Conservation (phyloP, 1,284 basidiomycete species). For the Boletellus deceptivus region DNA sequence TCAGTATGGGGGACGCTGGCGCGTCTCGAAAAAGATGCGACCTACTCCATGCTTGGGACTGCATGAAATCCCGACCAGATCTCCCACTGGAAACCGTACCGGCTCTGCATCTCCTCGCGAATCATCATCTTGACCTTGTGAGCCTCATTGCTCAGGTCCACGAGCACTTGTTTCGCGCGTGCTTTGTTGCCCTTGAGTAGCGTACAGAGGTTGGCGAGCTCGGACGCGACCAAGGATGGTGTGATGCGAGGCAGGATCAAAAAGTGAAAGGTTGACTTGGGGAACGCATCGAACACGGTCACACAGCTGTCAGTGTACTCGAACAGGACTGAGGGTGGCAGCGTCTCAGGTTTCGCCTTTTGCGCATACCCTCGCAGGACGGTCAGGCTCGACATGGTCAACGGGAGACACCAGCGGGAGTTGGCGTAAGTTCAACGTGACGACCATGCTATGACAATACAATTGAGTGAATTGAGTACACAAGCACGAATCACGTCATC, state of each 20-base stretch:
- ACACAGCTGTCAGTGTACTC: conserved; percentile 58
- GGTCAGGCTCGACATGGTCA: conserved; percentile 44
- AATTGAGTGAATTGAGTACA: conserved; percentile 5
- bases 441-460: conserved; percentile 19
- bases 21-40: neutral
- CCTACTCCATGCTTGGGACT: conserved; percentile 73
- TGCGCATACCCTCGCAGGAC: conserved; percentile 65
- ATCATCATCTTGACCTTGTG: conserved; percentile 58
- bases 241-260: conserved; percentile 68
- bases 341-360: conserved; percentile 43
- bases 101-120: conserved; percentile 77
- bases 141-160: conserved; percentile 56
- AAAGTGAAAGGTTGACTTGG: conserved; percentile 86
- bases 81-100: conserved; percentile 79
- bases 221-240: conserved; percentile 33
- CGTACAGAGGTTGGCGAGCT: conserved; percentile 57
- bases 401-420: neutral
- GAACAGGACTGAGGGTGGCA: conserved; percentile 65
- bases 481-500: conserved; percentile 20
- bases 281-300: conserved; percentile 82
- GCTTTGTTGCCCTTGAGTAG: conserved; percentile 58
- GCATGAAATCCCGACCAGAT: conserved; percentile 88
- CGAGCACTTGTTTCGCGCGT: conserved; percentile 54
- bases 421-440: neutral
- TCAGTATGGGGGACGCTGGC: neutral